A percentile compares a stretch with the other conserved stretches of the same genome.
These are phyloP conservation scores for Ulota crispa DNA, from an alignment of 225 moss, liverwort and hornwort species.

Conservation along the genomic window DNA sequence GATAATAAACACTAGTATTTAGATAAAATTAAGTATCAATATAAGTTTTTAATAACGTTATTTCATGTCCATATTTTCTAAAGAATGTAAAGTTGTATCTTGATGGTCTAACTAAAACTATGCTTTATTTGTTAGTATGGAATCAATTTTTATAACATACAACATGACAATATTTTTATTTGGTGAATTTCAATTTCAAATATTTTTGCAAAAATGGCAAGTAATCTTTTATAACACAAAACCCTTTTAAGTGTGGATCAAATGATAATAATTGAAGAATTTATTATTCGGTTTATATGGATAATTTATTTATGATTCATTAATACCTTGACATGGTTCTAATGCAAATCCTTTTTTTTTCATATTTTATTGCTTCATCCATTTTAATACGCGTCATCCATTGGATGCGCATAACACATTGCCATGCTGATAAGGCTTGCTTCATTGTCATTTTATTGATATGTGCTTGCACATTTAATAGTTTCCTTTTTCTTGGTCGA, in stretches of 20 bases:
- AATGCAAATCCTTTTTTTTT: constrained; percentile 68
- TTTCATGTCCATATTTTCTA: too few relatives aligned
- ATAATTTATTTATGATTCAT: fast-evolving
- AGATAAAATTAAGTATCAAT: too few relatives aligned
- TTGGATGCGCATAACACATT: constrained; percentile 70
- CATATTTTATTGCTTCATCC: constrained; percentile 69
- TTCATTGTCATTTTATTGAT: constrained; percentile 88
- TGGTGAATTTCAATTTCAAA: background rate
- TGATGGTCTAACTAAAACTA: background rate
- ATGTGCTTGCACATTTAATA: constrained; percentile 80
- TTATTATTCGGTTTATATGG: background rate
- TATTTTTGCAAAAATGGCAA: too few relatives aligned
- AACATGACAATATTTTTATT: too few relatives aligned
- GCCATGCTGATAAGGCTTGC: constrained; percentile 81
- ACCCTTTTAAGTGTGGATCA: too few relatives aligned
- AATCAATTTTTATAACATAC: fast-evolving
- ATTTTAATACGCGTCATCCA: constrained; percentile 81
- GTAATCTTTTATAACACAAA: too few relatives aligned
- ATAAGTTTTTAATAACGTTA: fast-evolving
- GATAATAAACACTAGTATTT: too few relatives aligned
- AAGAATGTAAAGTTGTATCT: background rate
- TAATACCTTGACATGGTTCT: constrained; percentile 64
- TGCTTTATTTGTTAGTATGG: fast-evolving
- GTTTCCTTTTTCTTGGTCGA: constrained; percentile 61
- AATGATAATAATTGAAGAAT: background rate